These are phyloP conservation scores for Diaporthe destruens DNA, from an alignment of 2,329 filamentous ascomycete genomes.

Conservation along the genomic window DNA sequence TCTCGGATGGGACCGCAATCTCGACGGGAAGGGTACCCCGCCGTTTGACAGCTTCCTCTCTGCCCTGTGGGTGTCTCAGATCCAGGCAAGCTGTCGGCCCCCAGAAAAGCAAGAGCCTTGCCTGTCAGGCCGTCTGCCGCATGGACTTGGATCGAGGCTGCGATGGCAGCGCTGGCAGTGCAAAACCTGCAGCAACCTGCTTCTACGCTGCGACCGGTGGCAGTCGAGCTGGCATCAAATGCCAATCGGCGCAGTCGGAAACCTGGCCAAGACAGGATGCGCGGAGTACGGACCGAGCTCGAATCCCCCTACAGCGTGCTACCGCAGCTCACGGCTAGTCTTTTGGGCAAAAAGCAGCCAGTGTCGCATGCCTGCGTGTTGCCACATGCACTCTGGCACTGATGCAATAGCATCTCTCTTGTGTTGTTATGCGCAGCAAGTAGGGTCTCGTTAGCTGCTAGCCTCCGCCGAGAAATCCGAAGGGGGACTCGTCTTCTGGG, in stretches of 20 bases:
- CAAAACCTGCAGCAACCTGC: conserved; percentile 21
- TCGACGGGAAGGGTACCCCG: conserved; percentile 33
- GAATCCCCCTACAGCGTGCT: conserved; percentile 22
- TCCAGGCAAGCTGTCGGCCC: conserved; percentile 6
- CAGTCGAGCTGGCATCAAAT: conserved; percentile 1
- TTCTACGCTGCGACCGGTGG: conserved; percentile 16
- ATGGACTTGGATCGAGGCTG: conserved; percentile 12
- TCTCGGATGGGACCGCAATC: conserved; percentile 38
- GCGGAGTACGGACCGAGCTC: conserved; percentile 27
- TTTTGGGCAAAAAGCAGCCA: conserved; percentile 19
- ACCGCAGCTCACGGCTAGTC: background rate
- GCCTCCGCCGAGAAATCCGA: conserved; percentile 1
- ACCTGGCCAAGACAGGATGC: conserved; percentile 28
- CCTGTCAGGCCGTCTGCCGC: conserved; percentile 28
- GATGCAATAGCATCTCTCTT: conserved; percentile 10
- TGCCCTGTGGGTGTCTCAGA: conserved; percentile 31
- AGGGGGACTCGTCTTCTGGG: conserved; percentile 9
- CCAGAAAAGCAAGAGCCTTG: conserved; percentile 16
- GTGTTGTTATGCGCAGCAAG: conserved; percentile 7
- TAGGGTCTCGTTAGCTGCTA: background rate
- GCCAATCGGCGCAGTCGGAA: conserved; percentile 19
- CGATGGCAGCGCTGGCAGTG: background rate
- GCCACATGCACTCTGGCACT: no score
- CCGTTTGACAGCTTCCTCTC: conserved; percentile 34
- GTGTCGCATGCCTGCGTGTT: conserved; percentile 7